Conservation (phyloP, 2,329 filamentous ascomycete species). For the Colletotrichum eleusines region DNA sequence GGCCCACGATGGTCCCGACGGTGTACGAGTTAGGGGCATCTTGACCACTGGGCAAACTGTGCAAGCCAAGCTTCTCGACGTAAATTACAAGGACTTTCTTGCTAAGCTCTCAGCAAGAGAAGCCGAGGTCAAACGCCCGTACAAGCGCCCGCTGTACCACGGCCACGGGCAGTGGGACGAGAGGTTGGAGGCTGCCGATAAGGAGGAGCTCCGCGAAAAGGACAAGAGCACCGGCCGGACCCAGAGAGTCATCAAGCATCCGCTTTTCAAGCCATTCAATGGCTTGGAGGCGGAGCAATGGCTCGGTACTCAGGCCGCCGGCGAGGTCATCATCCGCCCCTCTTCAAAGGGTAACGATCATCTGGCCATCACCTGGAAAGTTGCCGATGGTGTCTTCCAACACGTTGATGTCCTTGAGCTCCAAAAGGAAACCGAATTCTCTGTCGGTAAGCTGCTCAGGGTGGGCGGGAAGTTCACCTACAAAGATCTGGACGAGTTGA, state of each 20-base stretch:
- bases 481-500: constrained; percentile 95
- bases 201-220: constrained; percentile 86
- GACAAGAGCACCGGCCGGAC: constrained; percentile 87
- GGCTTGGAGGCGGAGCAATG: constrained; percentile 93
- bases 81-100: constrained; percentile 88
- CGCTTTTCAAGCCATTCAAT: constrained; percentile 94
- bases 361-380: constrained; percentile 97
- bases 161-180: constrained; percentile 89
- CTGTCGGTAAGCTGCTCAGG: constrained; percentile 85
- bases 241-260: constrained; percentile 97
- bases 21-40: constrained; percentile 77
- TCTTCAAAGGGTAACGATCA: constrained; percentile 97
- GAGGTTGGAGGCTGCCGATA: constrained; percentile 82
- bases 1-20: constrained; percentile 82
- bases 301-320: constrained; percentile 84
- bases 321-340: constrained; percentile 94
- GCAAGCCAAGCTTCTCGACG: constrained; percentile 86
- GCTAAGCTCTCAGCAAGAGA: constrained; percentile 89
- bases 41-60: constrained; percentile 86
- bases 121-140: constrained; percentile 80
- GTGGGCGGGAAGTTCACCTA: constrained; percentile 92
- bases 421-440: constrained; percentile 97
- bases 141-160: constrained; percentile 76
- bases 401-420: constrained; percentile 97
- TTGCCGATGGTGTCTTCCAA: constrained; percentile 94